Evolutionary conservation across 345 rosid genomes (phyloP).

Genomic region (Cardamine chenopodiifolia): DNA sequence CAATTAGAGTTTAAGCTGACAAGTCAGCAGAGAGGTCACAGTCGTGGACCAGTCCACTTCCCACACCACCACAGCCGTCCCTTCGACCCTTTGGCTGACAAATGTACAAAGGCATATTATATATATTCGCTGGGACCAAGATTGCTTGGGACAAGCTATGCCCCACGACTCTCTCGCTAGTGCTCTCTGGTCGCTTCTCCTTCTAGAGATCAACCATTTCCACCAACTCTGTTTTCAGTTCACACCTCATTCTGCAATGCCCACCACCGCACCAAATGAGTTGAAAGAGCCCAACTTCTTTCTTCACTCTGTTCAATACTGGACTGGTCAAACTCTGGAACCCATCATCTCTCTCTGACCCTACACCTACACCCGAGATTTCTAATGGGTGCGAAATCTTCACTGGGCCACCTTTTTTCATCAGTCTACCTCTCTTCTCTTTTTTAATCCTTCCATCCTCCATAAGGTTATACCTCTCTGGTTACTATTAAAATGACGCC

Average conservation of each 20-base stretch:
- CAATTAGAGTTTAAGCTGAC: constrained; percentile 33
- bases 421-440: not conserved
- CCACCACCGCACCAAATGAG: constrained; percentile 37
- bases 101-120: constrained; percentile 36
- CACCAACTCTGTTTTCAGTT: constrained; percentile 41
- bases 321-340: constrained; percentile 37
- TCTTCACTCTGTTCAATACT: constrained; percentile 24
- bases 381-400: constrained; percentile 32
- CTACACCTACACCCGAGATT: constrained; percentile 21
- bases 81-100: constrained; percentile 47
- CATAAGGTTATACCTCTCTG: not conserved
- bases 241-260: constrained; percentile 33
- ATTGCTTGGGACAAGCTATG: constrained; percentile 37
- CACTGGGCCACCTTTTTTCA: constrained; percentile 25
- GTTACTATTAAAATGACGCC: constrained; percentile 10
- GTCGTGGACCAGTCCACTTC: constrained; percentile 42
- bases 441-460: not conserved
- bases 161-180: constrained; percentile 30
- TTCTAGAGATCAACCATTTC: constrained; percentile 47
- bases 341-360: constrained; percentile 26
- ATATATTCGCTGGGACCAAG: constrained; percentile 38
- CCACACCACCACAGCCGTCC: constrained; percentile 48
- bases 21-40: constrained; percentile 38
- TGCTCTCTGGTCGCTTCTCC: constrained; percentile 47
- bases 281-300: constrained; percentile 38